Base-by-base conservation (phyloP, 306 rosid species). In the Dryas drummondii region DNA sequence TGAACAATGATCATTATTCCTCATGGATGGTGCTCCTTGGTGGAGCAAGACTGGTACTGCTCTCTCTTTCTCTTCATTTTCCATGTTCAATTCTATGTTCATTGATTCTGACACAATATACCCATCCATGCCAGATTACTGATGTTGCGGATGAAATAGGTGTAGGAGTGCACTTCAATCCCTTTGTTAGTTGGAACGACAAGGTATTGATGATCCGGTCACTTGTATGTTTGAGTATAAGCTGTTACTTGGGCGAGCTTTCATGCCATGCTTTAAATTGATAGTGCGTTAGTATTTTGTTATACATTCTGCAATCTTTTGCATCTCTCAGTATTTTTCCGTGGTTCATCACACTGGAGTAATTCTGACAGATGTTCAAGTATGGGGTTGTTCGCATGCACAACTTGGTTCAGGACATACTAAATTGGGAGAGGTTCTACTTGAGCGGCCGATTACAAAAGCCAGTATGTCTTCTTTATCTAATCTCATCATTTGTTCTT, bases 111-210 rank as follows among this genome's bases (percentile, higher is more conserved):
- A 84, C 57, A 32, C 70, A 61, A 26, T 68, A 46, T 85, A 37
- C 65, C 76, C 58, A 50, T 86, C 59, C 65, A 60, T 84, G 82
- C 70, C 78, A 94, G 97, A 85, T 91, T 78, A 90, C 97, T 1
- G 79, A 56, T 55, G 90, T 91, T 82, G 96, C 97, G 12, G 96
- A 91, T 82, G 74, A 52, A 75, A 76, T 94, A 77, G 98, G 98
- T 5, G 93, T 90, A 26, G 98, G 98, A 68, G 97, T 91, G 71
- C 96, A 94, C 77, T 94, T 94, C 87, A 94, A 94, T 81, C 96
- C 98, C 74, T 91, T 87, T 78, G 94, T 90, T 72, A 81, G 75
- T 45, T 94, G 96, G 97, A 81, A 87, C 44, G 83, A 90, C 65
- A 94, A 91, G 97, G 97, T 94, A 86, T 66, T 68, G 46, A 26